Base-by-base conservation (phyloP, 176 grass and related monocot genomes). In the Areca catechu region DNA sequence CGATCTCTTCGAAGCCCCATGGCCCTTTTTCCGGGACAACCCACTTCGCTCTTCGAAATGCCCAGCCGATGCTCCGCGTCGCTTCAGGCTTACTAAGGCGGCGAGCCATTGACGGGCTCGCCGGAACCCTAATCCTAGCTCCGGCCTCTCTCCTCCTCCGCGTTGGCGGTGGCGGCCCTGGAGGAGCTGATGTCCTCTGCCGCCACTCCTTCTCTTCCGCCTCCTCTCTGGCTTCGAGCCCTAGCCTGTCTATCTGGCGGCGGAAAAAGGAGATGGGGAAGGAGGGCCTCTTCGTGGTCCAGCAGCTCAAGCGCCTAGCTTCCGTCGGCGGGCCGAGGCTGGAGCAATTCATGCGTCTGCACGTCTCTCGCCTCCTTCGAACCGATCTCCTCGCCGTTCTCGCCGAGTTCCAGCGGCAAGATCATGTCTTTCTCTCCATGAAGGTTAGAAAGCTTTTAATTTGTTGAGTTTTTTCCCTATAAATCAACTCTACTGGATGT, bases 231-330 rank as follows among this genome's bases (percentile, higher is more conserved):
- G 70, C 86, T 1, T 98, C 84, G 55, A 85, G 65, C 70, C 81
- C 81, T 1, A 83, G 78, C 69, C 66, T 85, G 1, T 98, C 87
- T 29, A 85, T 98, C 81, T 92, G 87, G 84, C 60, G 87, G 50
- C 60, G 87, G 70, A 92, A 92, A 78, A 92, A 98, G 60, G 87
- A 98, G 76, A 98, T 98, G 87, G 81, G 87, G 37, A 92, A 98
- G 66, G 87, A 98, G 63, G 93, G 93, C 43, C 73, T 98, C 24
- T 92, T 98, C 72, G 87, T 68, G 27, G 87, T 98, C 20, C 77
- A 64, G 48, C 93, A 92, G 52, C 81, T 92, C 19, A 98, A 98
- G 83, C 78, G 87, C 56, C 87, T 98, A 20, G 81, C 73, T 14
- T 43, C 34, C 16, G 68, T 76, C 17, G 5, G 49, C 20, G 65